Conservation (phyloP, 306 rosid species). For the Ceratonia siliqua region DNA sequence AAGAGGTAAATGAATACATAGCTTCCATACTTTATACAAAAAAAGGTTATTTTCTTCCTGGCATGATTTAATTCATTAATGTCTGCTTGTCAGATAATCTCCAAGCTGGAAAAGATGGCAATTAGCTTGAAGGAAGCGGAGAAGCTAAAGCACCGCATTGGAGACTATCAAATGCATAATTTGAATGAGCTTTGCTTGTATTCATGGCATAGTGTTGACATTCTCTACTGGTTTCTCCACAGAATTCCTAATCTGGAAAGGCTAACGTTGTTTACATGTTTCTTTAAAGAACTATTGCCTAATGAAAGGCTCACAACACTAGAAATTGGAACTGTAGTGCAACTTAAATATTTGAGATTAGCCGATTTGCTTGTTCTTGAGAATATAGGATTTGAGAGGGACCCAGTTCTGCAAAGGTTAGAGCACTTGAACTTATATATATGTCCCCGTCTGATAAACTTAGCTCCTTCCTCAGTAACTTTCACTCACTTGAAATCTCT, state of each 20-base stretch:
- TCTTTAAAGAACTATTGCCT: neutral
- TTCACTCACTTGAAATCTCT: slow-evolving; percentile 24
- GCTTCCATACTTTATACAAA: neutral
- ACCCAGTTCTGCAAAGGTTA: slow-evolving; percentile 3
- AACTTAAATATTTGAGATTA: neutral
- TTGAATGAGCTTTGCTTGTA: slow-evolving; percentile 21
- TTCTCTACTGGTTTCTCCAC: slow-evolving; percentile 31
- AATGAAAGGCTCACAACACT: neutral
- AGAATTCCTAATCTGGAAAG: slow-evolving; percentile 22
- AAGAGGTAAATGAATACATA: slow-evolving; percentile 9
- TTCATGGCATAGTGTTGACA: neutral
- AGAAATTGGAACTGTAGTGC: neutral
- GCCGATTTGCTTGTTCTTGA: neutral
- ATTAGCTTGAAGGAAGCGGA: neutral
- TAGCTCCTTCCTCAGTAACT: neutral
- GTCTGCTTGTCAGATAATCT: neutral
- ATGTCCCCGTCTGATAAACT: neutral
- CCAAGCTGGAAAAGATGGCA: neutral
- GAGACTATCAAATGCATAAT: neutral
- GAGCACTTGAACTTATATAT: slow-evolving; percentile 11
- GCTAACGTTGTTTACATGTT: neutral
- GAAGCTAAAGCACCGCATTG: neutral
- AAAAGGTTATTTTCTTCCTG: neutral
- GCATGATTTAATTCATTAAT: neutral
- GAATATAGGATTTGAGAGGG: slow-evolving; percentile 8